These are phyloP conservation scores for Sphenostylis stenocarpa DNA, from an alignment of 306 rosid species.

Conservation along the genomic window DNA sequence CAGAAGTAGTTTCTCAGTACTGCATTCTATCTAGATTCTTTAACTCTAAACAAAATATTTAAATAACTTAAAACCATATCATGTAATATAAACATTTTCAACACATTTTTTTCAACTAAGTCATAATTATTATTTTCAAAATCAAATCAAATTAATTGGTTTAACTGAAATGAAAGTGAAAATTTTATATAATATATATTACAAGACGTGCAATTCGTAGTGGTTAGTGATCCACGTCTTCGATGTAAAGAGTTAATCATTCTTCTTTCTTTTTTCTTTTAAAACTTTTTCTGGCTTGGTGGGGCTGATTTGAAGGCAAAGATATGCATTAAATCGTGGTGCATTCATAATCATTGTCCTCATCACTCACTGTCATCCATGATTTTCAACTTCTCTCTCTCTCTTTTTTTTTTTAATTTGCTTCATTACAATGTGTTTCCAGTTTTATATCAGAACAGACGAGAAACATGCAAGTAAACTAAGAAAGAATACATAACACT, in stretches of 20 bases:
- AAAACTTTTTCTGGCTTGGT: constrained; percentile 12
- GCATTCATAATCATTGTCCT: constrained; percentile 31
- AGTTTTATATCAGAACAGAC: neutral
- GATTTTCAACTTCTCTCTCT: neutral
- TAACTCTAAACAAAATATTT: too few species aligned
- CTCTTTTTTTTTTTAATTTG: neutral
- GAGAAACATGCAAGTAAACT: neutral
- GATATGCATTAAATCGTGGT: constrained; percentile 2
- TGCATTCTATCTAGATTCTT: neutral
- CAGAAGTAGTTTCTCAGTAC: neutral
- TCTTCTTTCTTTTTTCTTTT: neutral
- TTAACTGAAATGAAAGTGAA: too few species aligned
- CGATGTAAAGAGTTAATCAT: constrained; percentile 23
- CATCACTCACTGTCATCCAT: constrained; percentile 10
- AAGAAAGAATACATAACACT: neutral
- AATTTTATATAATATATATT: neutral
- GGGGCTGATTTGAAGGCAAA: constrained; percentile 31
- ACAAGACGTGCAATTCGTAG: neutral
- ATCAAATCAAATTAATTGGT: too few species aligned
- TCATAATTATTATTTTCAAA: too few species aligned
- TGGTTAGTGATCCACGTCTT: constrained; percentile 15
- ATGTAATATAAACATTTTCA: too few species aligned
- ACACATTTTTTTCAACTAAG: too few species aligned
- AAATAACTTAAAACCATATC: too few species aligned
- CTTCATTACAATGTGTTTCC: neutral